phyloP scores from a whole-genome alignment of 208 protist species.

The Sergeia podlipaevii region DNA sequence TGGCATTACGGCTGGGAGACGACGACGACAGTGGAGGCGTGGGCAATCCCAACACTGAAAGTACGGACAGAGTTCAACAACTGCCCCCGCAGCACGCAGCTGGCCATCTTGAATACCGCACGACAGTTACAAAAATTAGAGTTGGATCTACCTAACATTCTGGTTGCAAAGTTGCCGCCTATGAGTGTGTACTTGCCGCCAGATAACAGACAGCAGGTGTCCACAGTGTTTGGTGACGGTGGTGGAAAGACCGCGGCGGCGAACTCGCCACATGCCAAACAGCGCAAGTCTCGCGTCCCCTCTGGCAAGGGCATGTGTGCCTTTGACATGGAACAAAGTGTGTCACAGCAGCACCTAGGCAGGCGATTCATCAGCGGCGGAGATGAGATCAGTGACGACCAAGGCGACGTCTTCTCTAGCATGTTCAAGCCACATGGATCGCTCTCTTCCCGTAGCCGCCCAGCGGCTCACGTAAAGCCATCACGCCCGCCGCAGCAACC shows the following conservation, averaged over 20 bases:
- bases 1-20: slow-evolving; percentile 87
- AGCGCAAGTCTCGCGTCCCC: background rate
- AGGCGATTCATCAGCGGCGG: too few species aligned
- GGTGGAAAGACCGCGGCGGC: slow-evolving; percentile 4
- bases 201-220: slow-evolving; percentile 18
- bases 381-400: too few species aligned
- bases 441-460: too few species aligned
- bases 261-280: background rate
- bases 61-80: slow-evolving; percentile 79
- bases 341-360: background rate
- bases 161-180: slow-evolving; percentile 68
- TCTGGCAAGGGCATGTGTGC: background rate
- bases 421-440: too few species aligned
- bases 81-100: slow-evolving; percentile 48
- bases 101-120: slow-evolving; percentile 42
- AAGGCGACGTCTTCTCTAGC: too few species aligned
- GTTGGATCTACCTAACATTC: slow-evolving; percentile 40
- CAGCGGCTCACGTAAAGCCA: too few species aligned
- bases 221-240: slow-evolving; percentile 9
- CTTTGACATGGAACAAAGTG: background rate
- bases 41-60: slow-evolving; percentile 64
- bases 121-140: slow-evolving; percentile 64
- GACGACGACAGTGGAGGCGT: slow-evolving; percentile 66
- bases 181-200: slow-evolving; percentile 62
- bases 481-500: too few species aligned